phyloP scores from a whole-genome alignment of 306 rosid genomes.

The Quillaja saponaria region DNA sequence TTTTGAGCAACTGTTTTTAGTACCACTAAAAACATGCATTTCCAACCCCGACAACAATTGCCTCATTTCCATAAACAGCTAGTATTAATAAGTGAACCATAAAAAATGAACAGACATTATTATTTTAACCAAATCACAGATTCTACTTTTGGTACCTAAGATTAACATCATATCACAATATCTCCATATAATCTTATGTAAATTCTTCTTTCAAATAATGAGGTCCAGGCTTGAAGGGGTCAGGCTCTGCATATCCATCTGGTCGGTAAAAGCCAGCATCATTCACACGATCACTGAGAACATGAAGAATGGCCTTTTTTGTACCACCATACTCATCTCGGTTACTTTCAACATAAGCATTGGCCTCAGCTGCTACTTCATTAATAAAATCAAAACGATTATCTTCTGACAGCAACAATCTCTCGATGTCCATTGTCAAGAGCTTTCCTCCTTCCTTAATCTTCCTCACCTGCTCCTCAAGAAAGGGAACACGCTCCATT shows the following conservation, averaged over 20 bases:
- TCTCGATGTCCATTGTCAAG: constrained; percentile 67
- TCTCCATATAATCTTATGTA: constrained; percentile 32
- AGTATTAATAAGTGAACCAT: neutral
- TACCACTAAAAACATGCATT: too few species aligned
- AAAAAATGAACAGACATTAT: too few species aligned
- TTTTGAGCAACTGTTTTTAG: too few species aligned
- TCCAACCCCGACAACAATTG: too few species aligned
- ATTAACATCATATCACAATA: constrained; percentile 16
- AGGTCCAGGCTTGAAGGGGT: constrained; percentile 80
- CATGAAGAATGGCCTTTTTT: constrained; percentile 93
- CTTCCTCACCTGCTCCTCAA: constrained; percentile 88
- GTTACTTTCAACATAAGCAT: constrained; percentile 68
- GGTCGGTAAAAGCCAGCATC: constrained; percentile 74
- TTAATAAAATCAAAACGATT: constrained; percentile 83
- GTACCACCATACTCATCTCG: constrained; percentile 75
- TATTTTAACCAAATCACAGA: constrained; percentile 9
- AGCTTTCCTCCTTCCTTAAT: constrained; percentile 73
- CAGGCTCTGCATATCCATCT: constrained; percentile 77
- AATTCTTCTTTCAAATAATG: constrained; percentile 56
- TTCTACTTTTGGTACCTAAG: neutral
- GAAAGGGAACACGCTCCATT: constrained; percentile 77
- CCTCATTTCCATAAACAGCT: too few species aligned
- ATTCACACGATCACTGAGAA: constrained; percentile 75
- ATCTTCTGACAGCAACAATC: constrained; percentile 71
- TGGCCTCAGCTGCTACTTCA: constrained; percentile 88